Evolutionary conservation across 2,329 filamentous ascomycete species (phyloP), one percentile per base, ranked within the genome.

Genomic region (Neopestalotiopsis clavispora): DNA sequence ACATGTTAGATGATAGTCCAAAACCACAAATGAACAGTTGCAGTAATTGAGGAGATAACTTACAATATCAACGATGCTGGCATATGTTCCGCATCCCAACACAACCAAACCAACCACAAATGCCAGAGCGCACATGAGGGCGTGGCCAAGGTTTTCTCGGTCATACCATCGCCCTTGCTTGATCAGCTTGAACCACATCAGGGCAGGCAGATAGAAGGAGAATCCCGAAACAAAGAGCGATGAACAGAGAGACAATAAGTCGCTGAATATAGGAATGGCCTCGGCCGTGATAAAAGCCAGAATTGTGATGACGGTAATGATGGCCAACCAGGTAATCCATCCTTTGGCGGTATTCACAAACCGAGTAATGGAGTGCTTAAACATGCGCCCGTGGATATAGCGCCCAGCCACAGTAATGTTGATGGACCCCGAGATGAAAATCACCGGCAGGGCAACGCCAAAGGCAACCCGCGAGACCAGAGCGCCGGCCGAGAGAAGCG

Each of bases 241-340:
- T 3, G 84, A 86, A 59, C 78, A 82, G 74, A 87, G 84, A 67
- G 84, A 82, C 23, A 94, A 80, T 57, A 94, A 82, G 64, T 91
- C 84, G 71, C 87, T 88, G 82, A 94, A 95, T 77, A 91, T 90
- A 2, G 92, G 92, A 59, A 94, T 91, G 0, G 90, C 87, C 75
- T 92, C 89, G 14, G 92, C 91, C 71, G 94, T 90, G 72, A 94
- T 77, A 86, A 90, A 94, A 3, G 90, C 90, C 13, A 92, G 66
- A 10, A 91, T 65, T 81, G 91, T 94, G 60, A 91, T 78, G 64
- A 77, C 72, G 1, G 84, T 78, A 32, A 89, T 86, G 13, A 94
- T 87, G 3, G 69, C 80, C 17, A 90, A 75, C 92, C 92, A 93
- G 56, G 77, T 74, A 32, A 71, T 69, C 77, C 77, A 79, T 34